Evolutionary conservation across 768 basidiomycete species (phyloP), one percentile per base, ranked within the genome.

Genomic region (Kwoniella newhampshirensis): DNA sequence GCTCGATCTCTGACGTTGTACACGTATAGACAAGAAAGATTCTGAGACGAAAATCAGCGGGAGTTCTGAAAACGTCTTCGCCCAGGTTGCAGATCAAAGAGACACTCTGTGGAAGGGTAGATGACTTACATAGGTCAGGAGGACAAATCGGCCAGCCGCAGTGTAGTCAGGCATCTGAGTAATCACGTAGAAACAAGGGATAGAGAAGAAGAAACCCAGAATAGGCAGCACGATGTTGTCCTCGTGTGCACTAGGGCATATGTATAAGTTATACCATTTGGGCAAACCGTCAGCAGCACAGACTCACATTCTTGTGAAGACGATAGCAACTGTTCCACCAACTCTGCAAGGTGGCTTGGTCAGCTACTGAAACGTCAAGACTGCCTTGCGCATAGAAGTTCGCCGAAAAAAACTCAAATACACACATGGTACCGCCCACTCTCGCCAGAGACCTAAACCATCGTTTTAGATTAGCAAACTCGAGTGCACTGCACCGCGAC

Each of bases 101-200:
- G n/a, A n/a, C n/a, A 0, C 91, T 49, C n/a, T 91, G 32, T 85
- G 79, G 0, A 5, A 40, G 15, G 6, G 23, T n/a, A 6, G 91
- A 91, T n/a, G 42, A 57, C 65, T 60, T 47, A 72, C 66, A 43
- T 70, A 74, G 4, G 59, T 67, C 12, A 74, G 35, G 1, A 75
- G 59, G 40, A 67, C 65, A 59, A 70, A 73, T 15, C 72, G 57
- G 3, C 66, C 67, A 1, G 67, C 70, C 40, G 71, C 65, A 3
- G 62, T 60, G 25, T 62, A 73, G 6, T 61, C 67, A 4, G 70
- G 68, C 51, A 62, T 69, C 57, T 84, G 85, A 0, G 84, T 82
- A 32, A 96, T 83, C 60, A 92, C 87, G 70, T 85, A 86, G 78
- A 94, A 98, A 75, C 94, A 97, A 17, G 94, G 96, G 7, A 96